Conservation (phyloP, 192 early-diverging fungal species). For the Coemansia sp. region DNA sequence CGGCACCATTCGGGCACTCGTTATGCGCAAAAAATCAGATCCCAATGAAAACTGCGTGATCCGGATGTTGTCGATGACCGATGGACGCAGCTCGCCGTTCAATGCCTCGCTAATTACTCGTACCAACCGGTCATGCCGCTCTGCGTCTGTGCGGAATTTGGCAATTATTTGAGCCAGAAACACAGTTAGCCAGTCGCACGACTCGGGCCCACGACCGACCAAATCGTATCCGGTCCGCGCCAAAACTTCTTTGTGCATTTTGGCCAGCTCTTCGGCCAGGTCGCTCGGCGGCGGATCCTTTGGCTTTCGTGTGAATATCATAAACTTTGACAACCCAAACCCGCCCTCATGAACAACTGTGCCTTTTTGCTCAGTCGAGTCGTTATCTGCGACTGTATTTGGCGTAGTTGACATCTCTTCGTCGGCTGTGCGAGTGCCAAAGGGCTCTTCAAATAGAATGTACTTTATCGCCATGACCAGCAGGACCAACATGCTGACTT, state of each 20-base stretch:
- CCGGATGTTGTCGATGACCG: conserved; percentile 44
- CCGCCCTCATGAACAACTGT: conserved; percentile 40
- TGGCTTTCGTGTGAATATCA: conserved; percentile 49
- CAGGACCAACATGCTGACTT: conserved; percentile 51
- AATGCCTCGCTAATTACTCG: conserved; percentile 52
- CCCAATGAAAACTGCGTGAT: conserved; percentile 58
- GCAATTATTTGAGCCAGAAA: conserved; percentile 55
- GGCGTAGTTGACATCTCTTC: conserved; percentile 1
- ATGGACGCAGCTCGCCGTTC: conserved; percentile 50
- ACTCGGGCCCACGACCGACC: conserved; percentile 34
- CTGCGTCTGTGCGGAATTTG: conserved; percentile 53
- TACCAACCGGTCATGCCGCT: conserved; percentile 47
- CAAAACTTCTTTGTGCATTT: conserved; percentile 49
- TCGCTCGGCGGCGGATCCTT: conserved; percentile 41
- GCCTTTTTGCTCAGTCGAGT: background rate
- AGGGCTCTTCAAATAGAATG: conserved; percentile 53
- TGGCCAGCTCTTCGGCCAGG: conserved; percentile 43
- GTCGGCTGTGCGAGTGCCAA: conserved; percentile 17
- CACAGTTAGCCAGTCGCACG: conserved; percentile 60
- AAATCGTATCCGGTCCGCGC: conserved; percentile 51
- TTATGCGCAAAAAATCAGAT: conserved; percentile 52
- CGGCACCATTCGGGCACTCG: conserved; percentile 50
- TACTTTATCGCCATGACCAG: conserved; percentile 53
- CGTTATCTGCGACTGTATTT: background rate
- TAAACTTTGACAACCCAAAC: conserved; percentile 50